Conservation (phyloP, 108 stramenopile species). For the Nitzschia sp. region DNA sequence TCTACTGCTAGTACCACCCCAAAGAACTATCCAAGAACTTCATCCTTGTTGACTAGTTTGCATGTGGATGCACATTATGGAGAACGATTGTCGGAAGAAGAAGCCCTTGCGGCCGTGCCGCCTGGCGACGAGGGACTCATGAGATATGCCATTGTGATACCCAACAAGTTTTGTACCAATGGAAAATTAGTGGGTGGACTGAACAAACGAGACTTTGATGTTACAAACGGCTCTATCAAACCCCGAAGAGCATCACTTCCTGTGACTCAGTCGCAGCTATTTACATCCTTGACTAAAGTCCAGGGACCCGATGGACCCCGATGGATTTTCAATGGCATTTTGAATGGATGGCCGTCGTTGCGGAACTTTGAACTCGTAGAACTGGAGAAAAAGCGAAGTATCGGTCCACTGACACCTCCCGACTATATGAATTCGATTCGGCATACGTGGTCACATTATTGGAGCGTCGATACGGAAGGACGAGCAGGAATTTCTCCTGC, state of each 20-base stretch:
- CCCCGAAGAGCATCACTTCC: slow-evolving; percentile 48
- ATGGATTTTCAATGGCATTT: slow-evolving; percentile 57
- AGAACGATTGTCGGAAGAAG: slow-evolving; percentile 24
- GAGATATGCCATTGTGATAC: slow-evolving; percentile 43
- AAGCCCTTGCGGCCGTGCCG: slow-evolving; percentile 27
- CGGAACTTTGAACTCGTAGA: slow-evolving; percentile 47
- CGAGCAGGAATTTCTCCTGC: slow-evolving; percentile 32
- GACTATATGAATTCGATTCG: slow-evolving; percentile 27
- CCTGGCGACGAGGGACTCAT: slow-evolving; percentile 34
- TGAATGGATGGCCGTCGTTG: slow-evolving; percentile 75
- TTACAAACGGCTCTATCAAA: slow-evolving; percentile 43
- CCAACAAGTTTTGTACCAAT: slow-evolving; percentile 36
- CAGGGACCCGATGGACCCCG: slow-evolving; percentile 40
- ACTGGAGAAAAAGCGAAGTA: slow-evolving; percentile 38
- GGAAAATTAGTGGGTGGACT: slow-evolving; percentile 33
- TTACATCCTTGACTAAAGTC: slow-evolving; percentile 51
- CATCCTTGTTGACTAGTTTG: not conserved
- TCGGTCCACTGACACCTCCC: slow-evolving; percentile 37
- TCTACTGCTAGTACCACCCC: not conserved
- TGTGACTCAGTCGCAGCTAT: slow-evolving; percentile 43
- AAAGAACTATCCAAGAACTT: not conserved
- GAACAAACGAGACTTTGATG: slow-evolving; percentile 51
- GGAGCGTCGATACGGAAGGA: slow-evolving; percentile 46
- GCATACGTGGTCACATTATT: slow-evolving; percentile 32
- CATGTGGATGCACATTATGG: slow-evolving; percentile 26